Evolutionary conservation across 2,329 filamentous ascomycete species (phyloP).

Genomic region (Sclerotinia minor): DNA sequence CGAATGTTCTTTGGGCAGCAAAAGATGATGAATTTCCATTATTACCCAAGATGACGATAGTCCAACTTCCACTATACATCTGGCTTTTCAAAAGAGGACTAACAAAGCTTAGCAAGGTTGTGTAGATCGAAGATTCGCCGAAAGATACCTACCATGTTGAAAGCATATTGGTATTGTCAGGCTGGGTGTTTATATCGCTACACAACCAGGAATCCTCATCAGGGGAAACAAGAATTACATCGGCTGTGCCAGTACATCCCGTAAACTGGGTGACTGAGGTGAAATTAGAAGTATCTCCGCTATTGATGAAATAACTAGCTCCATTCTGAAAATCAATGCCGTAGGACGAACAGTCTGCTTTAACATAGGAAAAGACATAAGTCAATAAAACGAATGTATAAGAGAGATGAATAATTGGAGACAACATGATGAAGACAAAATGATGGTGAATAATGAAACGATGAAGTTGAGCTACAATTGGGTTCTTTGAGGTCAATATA

Average conservation of each 20-base stretch:
- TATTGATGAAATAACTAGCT: constrained; percentile 22
- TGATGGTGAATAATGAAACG: not conserved
- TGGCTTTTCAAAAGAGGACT: constrained; percentile 19
- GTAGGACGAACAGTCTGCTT: constrained; percentile 22
- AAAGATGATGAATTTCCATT: constrained; percentile 21
- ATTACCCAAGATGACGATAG: constrained; percentile 20
- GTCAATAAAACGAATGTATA: constrained; percentile 20
- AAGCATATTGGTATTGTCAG: constrained; percentile 15
- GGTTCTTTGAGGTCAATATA: constrained; percentile 17
- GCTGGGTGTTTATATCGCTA: constrained; percentile 13
- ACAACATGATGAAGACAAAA: constrained; percentile 22
- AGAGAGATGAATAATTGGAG: constrained; percentile 13
- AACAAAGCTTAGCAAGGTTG: not conserved
- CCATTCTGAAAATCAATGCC: constrained; percentile 25
- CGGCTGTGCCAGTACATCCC: constrained; percentile 14
- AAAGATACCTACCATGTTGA: constrained; percentile 14
- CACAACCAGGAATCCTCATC: constrained; percentile 23
- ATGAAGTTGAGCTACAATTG: not conserved
- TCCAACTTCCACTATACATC: constrained; percentile 23
- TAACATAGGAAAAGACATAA: constrained; percentile 9
- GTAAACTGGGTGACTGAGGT: constrained; percentile 22
- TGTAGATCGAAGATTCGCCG: not conserved
- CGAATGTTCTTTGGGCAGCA: constrained; percentile 22
- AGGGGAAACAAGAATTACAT: constrained; percentile 23
- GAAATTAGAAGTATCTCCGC: constrained; percentile 16